Evolutionary conservation across 225 moss, liverwort and hornwort species (phyloP).

Genomic region (Asterella californica): DNA sequence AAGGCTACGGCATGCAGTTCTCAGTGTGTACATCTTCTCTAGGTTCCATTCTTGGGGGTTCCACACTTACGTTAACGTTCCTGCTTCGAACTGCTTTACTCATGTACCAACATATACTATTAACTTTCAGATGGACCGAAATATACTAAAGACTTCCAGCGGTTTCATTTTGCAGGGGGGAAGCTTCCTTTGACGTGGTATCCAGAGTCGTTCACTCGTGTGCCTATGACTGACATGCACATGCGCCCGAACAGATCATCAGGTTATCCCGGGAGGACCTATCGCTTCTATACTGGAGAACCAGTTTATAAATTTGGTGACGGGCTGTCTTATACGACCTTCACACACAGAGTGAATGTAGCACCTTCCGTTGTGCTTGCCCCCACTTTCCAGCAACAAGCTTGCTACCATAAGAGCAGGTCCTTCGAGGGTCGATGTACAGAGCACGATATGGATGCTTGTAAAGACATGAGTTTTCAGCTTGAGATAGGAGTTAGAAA

Average conservation of each 20-base stretch:
- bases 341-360: slow-evolving; percentile 32
- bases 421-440: neutral
- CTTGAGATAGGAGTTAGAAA: slow-evolving; percentile 61
- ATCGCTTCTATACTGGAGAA: slow-evolving; percentile 75
- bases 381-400: slow-evolving; percentile 50
- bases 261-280: slow-evolving; percentile 71
- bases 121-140: no score
- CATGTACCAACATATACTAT: no score
- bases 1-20: no score
- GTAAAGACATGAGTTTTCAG: slow-evolving; percentile 36
- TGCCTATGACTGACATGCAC: slow-evolving; percentile 83
- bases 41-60: no score
- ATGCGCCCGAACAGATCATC: slow-evolving; percentile 64
- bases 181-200: slow-evolving; percentile 78
- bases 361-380: slow-evolving; percentile 21
- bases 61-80: no score
- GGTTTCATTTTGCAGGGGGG: slow-evolving; percentile 51
- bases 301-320: slow-evolving; percentile 67
- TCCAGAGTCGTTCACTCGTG: slow-evolving; percentile 60
- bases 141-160: neutral
- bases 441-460: slow-evolving; percentile 23
- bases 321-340: slow-evolving; percentile 65
- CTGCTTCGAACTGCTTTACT: no score
- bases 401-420: slow-evolving; percentile 8
- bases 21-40: no score